Base-by-base conservation (phyloP, 2,329 filamentous ascomycete species). In the Venturia asperata region DNA sequence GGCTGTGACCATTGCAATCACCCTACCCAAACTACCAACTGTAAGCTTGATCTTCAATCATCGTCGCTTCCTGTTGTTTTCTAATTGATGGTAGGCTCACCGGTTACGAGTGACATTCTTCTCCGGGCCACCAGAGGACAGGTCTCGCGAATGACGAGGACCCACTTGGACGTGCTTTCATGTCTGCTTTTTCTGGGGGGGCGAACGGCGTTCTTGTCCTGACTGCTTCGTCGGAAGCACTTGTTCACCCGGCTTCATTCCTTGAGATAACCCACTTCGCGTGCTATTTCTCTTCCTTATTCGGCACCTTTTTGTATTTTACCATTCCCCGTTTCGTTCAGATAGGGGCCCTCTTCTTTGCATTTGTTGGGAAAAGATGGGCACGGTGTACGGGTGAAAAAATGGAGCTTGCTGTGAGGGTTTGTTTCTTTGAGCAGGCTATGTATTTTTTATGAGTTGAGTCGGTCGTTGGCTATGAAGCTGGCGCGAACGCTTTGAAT, bases 1-100 rank as follows among this genome's bases (percentile, higher is more conserved):
- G 75, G 79, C 97, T 72, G 94, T 94, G 65, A 90, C 95, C 47
- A 80, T 99, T 74, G 91, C 84, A 56, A 94, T 99, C 65, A 90
- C 99, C 66, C 94, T 99, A 74, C 94, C 94, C 49, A 99, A 99
- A 80, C 80, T 99, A 70, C 94, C 94, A 70, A 93, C 90, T 75
- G 93, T 97, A 83, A 77, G 92, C 86, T 69, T 61, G 39, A 27
- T n/a, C 49, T 21, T 19, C 5, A 17, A 56, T 62, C 21, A 10
- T 34, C 55, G 15, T 21, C 6, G 10, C 39, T 24, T 34, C 11
- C 10, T 27, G 17, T 41, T 17, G 45, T 49, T 7, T 55, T 41
- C 64, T 66, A 64, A 63, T 62, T 5, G 39, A 24, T 21, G 15
- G 37, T 67, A 77, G 75, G 69, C 73, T 45, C 75, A 77, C 69